Evolutionary conservation across 2,329 filamentous ascomycete genomes (phyloP).

Genomic region (Bipolaris zeicola): DNA sequence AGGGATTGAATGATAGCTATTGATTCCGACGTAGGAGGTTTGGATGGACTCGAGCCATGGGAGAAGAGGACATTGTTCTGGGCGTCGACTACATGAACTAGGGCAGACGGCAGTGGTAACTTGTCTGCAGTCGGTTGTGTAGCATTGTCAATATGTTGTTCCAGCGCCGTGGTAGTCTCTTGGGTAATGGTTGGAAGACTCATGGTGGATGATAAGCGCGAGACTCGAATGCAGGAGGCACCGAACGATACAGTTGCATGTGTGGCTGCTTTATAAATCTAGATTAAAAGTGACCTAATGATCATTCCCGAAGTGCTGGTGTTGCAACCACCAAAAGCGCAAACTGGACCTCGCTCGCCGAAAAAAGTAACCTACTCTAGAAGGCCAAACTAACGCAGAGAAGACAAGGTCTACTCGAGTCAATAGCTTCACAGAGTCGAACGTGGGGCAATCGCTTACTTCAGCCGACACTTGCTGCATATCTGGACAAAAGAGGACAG

Average conservation of each 20-base stretch:
- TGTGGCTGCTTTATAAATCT: background rate
- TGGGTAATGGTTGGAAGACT: background rate
- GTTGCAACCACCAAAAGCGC: background rate
- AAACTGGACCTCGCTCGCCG: background rate
- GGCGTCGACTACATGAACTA: slow-evolving; percentile 27
- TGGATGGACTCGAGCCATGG: slow-evolving; percentile 18
- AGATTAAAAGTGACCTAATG: background rate
- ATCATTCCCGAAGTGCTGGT: background rate
- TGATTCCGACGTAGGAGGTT: slow-evolving; percentile 17
- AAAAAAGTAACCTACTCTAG: background rate
- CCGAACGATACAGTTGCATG: background rate
- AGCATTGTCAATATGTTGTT: slow-evolving; percentile 1
- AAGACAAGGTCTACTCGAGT: background rate
- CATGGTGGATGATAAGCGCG: background rate
- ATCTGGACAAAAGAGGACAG: background rate
- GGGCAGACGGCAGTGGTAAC: slow-evolving; percentile 20
- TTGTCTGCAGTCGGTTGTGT: background rate
- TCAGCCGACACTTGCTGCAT: background rate
- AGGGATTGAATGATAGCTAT: slow-evolving; percentile 27
- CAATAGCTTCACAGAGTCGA: background rate
- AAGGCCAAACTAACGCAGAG: background rate
- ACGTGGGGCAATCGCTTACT: background rate
- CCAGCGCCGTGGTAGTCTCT: background rate
- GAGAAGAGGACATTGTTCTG: slow-evolving; percentile 25
- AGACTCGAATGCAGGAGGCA: background rate